Conservation (phyloP, 78 protist genomes). For the Emiliania huxleyi region DNA sequence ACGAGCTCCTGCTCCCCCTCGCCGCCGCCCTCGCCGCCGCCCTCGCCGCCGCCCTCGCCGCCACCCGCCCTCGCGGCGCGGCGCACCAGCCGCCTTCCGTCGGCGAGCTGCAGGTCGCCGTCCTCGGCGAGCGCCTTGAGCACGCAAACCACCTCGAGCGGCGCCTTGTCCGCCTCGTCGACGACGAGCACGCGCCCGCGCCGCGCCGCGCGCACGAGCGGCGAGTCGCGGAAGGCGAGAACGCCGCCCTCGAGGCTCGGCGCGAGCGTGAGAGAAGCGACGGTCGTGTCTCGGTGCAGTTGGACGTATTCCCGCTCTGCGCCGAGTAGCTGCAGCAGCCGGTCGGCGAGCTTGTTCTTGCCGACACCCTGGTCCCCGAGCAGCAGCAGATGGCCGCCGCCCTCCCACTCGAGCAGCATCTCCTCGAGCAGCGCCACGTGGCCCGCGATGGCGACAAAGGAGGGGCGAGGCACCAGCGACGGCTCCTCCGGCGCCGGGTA, state of each 20-base stretch:
- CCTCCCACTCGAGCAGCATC: conserved; percentile 39
- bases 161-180: conserved; percentile 86
- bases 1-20: conserved; percentile 1
- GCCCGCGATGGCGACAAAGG: conserved; percentile 33
- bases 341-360: conserved; percentile 78
- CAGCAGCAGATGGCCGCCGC: conserved; percentile 57
- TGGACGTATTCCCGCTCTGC: conserved; percentile 76
- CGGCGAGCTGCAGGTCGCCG: background rate
- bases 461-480: conserved; percentile 60
- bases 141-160: conserved; percentile 59
- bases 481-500: background rate
- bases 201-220: conserved; percentile 68
- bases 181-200: conserved; percentile 67
- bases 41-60: background rate
- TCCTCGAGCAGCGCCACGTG: conserved; percentile 44
- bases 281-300: conserved; percentile 84
- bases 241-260: conserved; percentile 54
- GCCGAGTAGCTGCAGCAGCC: conserved; percentile 35
- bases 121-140: conserved; percentile 34
- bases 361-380: conserved; percentile 78
- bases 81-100: background rate
- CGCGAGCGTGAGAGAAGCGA: conserved; percentile 56
- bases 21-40: background rate
- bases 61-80: background rate
- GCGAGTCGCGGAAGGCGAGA: conserved; percentile 52